Evolutionary conservation across 2,329 filamentous ascomycete species (phyloP), one percentile per base, ranked within the genome.

Genomic region (Xylaria multiplex): DNA sequence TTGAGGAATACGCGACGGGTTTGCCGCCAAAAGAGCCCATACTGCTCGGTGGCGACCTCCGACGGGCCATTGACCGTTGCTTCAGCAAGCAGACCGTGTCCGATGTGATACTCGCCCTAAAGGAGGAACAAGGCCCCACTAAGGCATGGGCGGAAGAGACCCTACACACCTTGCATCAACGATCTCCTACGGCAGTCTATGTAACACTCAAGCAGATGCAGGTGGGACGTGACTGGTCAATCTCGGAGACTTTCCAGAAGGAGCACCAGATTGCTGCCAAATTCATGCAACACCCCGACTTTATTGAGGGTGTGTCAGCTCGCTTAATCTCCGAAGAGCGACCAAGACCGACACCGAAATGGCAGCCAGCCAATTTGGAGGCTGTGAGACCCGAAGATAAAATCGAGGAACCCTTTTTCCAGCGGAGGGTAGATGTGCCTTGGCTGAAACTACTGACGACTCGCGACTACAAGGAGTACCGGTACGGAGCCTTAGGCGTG

Each of bases 271-370:
- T 99, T 66, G 93, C 95, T 1, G 83, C 86, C 65, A 87, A 89
- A 69, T 98, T 99, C 83, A 98, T 99, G 95, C 85, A 85, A 63
- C 91, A 96, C 77, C 91, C 88, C 4, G 96, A 99, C 79, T 99
- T 99, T 76, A 89, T 89, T 49, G 93, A 97, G 80, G 96, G 96
- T 60, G 95, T 99, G n/a, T 88, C 88, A 58, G 90, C 93, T 27
- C 86, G 91, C 55, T 85, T 99, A 46, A 86, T 96, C 73, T 85
- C 88, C 75, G 93, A 93, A 80, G 74, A 76, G 19, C 75, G 76
- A 72, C 81, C 76, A 16, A 72, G 66, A 46, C 65, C 82, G 70
- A 83, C 83, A 24, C 92, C 94, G 1, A 82, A 85, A 67, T 99
- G 96, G 96, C 79, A 90, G 69, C 94, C 93, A 3, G 84, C 86